phyloP scores from a whole-genome alignment of 371 early-diverging fungal species.

The Umbelopsis sp. region DNA sequence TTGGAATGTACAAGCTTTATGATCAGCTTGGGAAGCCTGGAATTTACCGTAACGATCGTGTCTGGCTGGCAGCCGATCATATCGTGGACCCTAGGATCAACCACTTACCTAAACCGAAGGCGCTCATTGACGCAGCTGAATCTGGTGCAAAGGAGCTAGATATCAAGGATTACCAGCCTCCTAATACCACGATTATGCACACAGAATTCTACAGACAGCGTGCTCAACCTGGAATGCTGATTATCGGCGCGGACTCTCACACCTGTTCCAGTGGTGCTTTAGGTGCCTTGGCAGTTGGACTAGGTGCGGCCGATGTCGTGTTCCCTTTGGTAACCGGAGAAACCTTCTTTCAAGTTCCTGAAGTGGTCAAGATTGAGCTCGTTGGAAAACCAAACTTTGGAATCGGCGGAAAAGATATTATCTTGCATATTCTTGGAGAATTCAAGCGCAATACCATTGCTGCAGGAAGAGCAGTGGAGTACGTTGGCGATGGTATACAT shows the following conservation, averaged over 20 bases:
- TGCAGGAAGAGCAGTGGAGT: slow-evolving; percentile 80
- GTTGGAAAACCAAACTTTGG: slow-evolving; percentile 72
- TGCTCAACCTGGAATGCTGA: slow-evolving; percentile 79
- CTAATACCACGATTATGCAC: slow-evolving; percentile 80
- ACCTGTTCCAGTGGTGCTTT: slow-evolving; percentile 80
- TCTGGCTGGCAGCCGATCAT: slow-evolving; percentile 84
- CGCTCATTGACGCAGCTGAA: slow-evolving; percentile 66
- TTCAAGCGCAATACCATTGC: slow-evolving; percentile 83
- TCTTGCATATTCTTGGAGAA: slow-evolving; percentile 76
- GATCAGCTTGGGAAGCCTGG: slow-evolving; percentile 72
- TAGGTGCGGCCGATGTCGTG: slow-evolving; percentile 82
- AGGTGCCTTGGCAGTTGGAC: slow-evolving; percentile 78
- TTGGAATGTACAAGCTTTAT: slow-evolving; percentile 86
- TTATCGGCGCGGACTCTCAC: slow-evolving; percentile 84
- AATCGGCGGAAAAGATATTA: slow-evolving; percentile 81
- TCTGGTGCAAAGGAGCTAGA: slow-evolving; percentile 74
- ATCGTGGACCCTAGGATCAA: slow-evolving; percentile 79
- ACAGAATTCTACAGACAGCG: slow-evolving; percentile 83
- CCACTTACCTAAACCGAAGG: slow-evolving; percentile 67
- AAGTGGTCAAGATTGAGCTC: slow-evolving; percentile 75
- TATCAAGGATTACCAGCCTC: slow-evolving; percentile 70
- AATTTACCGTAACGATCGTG: slow-evolving; percentile 77
- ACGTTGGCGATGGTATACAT: slow-evolving; percentile 74
- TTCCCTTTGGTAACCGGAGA: slow-evolving; percentile 84
- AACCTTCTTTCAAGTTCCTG: slow-evolving; percentile 83